Evolutionary conservation across 2,329 filamentous ascomycete genomes (phyloP).

Genomic region (Leptographium radiaticola): DNA sequence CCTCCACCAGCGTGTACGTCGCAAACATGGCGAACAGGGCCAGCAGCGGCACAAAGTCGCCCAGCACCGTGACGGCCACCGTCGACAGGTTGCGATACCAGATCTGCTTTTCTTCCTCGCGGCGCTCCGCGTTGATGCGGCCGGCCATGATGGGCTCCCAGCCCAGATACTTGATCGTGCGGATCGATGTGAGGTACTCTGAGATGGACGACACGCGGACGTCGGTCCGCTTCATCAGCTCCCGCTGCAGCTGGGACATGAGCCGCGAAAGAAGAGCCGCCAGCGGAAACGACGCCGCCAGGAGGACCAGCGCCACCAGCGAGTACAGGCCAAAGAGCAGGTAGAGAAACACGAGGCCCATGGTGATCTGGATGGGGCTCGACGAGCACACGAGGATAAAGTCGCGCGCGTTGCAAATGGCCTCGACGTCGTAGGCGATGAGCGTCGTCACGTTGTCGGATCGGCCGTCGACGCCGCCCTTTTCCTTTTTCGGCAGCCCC

Average conservation of each 20-base stretch:
- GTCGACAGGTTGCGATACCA: constrained; percentile 39
- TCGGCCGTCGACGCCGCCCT: constrained; percentile 3
- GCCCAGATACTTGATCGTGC: constrained; percentile 47
- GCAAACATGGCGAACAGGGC: constrained; percentile 41
- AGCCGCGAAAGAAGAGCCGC: constrained; percentile 33
- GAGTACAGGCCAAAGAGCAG: constrained; percentile 42
- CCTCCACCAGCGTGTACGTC: constrained; percentile 31
- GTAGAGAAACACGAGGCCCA: constrained; percentile 40
- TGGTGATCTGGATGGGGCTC: constrained; percentile 30
- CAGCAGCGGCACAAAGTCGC: constrained; percentile 37
- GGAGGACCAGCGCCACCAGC: constrained; percentile 34
- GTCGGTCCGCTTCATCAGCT: constrained; percentile 43
- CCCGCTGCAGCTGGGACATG: constrained; percentile 36
- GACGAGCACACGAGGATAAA: constrained; percentile 32
- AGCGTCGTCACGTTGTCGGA: constrained; percentile 19
- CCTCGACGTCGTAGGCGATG: constrained; percentile 46
- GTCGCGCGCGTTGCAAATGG: constrained; percentile 38
- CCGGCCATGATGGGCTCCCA: constrained; percentile 42
- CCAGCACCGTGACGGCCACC: constrained; percentile 32
- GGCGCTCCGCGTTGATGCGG: constrained; percentile 35
- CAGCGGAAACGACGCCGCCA: constrained; percentile 34
- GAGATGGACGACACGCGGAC: constrained; percentile 42
- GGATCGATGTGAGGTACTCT: constrained; percentile 44
- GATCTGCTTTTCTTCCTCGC: constrained; percentile 37
- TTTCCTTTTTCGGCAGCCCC: constrained; percentile 19